phyloP scores from a whole-genome alignment of 805 yeast genomes.

The Zygosaccharomyces bisporus region DNA sequence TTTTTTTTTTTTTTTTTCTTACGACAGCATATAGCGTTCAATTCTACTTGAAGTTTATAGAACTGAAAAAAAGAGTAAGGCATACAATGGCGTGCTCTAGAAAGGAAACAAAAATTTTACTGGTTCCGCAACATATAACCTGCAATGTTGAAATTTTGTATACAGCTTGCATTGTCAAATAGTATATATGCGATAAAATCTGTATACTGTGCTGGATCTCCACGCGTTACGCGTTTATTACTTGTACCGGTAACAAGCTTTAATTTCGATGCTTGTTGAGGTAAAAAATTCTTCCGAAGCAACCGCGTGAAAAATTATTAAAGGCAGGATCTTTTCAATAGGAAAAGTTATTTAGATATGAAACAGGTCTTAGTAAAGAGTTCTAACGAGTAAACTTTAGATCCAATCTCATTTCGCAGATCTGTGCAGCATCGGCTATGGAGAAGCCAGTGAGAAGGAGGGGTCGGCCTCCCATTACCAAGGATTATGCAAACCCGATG shows the following conservation, averaged over 20 bases:
- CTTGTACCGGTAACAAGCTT: not conserved
- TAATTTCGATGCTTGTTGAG: slow-evolving; percentile 4
- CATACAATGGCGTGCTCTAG: too few species aligned
- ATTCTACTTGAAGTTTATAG: too few species aligned
- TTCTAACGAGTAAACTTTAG: not conserved
- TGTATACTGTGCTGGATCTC: not conserved
- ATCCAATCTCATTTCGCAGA: not conserved
- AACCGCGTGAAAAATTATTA: slow-evolving; percentile 7
- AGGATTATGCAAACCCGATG: slow-evolving; percentile 35
- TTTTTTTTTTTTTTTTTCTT: too few species aligned
- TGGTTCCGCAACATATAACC: too few species aligned
- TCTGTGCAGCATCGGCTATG: slow-evolving; percentile 5
- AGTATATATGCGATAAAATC: not conserved
- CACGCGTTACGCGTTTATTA: slow-evolving; percentile 6
- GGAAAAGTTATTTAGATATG: slow-evolving; percentile 4
- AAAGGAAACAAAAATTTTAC: too few species aligned
- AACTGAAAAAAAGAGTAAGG: too few species aligned
- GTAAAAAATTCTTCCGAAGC: slow-evolving; percentile 6
- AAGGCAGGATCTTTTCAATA: slow-evolving; percentile 4
- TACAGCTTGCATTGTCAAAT: not conserved
- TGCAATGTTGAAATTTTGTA: too few species aligned
- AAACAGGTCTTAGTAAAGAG: not conserved
- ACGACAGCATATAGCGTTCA: too few species aligned
- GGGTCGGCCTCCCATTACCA: slow-evolving; percentile 37
- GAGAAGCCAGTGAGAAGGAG: slow-evolving; percentile 25